Base-by-base conservation (phyloP, 1,284 basidiomycete genomes). In the Trametes hirsuta region DNA sequence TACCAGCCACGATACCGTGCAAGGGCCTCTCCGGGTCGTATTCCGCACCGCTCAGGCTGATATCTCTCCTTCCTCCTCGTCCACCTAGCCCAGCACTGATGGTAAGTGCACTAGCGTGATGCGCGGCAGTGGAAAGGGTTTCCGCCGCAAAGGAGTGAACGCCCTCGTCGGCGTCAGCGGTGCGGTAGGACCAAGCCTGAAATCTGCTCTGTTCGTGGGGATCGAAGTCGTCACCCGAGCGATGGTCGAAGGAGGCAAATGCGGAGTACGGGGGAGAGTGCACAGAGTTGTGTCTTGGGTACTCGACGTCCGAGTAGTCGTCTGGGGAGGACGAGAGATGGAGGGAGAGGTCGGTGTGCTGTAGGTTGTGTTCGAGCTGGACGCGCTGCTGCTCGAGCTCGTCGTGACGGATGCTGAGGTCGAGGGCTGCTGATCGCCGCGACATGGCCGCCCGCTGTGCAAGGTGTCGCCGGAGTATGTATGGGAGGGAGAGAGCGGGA, bases 1-100 rank as follows among this genome's bases (percentile, higher is more conserved):
- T 82, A 52, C 84, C 83, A 35, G 82, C 84, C 55, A 91, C 83
- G 71, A 92, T 89, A 40, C 86, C 84, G 60, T 90, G 85, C 24
- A 95, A 73, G 14, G 90, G 90, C 44, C 94, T 79, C 50, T 95
- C 93, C 1, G 93, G 93, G 71, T 95, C 93, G 66, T 92, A 95
- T 71, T 95, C 93, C 44, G 86, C 88, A 25, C 86, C 89, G 68
- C 87, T 90, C 40, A 89, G 71, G 66, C 85, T 89, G 37, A 81
- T 72, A 63, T 83, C 86, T 58, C 85, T 76, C 60, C 80, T 74
- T 22, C 72, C 72, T 6, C 75, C 77, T 21, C 86, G 76, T 3
- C 76, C 75, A 52, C 84, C 87, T 30, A 95, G 81, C 0, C 94
- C 94, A 2, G 92, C 91, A 58, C 84, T 91, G n/a, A 96, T 80